Percentiles rank a stretch among this genome's conserved stretches.
Evolutionary conservation across 2,329 filamentous ascomycete genomes (phyloP).

Genomic region (Trichoderma hamatum): DNA sequence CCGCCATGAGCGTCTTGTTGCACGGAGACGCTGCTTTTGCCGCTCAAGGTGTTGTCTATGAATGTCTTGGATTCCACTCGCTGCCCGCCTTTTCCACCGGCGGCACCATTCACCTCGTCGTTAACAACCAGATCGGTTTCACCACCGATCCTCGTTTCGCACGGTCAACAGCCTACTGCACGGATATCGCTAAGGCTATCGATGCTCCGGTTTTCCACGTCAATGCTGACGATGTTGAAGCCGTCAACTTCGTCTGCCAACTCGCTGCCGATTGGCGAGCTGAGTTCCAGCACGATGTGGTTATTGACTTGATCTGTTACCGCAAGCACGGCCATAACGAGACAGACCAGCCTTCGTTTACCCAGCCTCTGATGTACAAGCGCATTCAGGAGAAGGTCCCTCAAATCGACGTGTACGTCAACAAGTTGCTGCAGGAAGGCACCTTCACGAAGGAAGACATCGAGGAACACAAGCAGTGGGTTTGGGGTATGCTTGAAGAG

Average conservation of each 20-base stretch:
- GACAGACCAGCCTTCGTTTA: conserved; percentile 98
- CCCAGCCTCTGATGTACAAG: conserved; percentile 99
- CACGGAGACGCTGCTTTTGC: conserved; percentile 98
- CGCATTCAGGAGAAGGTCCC: conserved; percentile 82
- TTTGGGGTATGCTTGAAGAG: conserved; percentile 98
- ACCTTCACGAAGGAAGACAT: conserved; percentile 97
- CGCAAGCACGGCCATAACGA: conserved; percentile 99
- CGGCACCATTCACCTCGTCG: conserved; percentile 93
- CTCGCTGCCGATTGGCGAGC: conserved; percentile 96
- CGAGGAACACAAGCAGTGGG: conserved; percentile 99
- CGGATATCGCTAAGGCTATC: conserved; percentile 98
- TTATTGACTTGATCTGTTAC: conserved; percentile 98
- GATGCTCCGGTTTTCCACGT: conserved; percentile 99
- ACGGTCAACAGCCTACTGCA: conserved; percentile 97
- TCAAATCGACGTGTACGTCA: conserved; percentile 87
- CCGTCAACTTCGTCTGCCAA: conserved; percentile 97
- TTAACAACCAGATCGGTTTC: conserved; percentile 99
- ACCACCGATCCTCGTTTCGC: conserved; percentile 97
- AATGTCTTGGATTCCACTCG: conserved; percentile 96
- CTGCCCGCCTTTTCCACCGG: conserved; percentile 96
- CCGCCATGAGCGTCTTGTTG: conserved; percentile 92
- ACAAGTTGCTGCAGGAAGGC: conserved; percentile 87
- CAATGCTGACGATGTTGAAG: conserved; percentile 97
- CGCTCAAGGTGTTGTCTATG: conserved; percentile 95
- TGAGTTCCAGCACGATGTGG: conserved; percentile 97